Conservation (phyloP, 2,329 filamentous ascomycete species). For the Talaromyces sp. region DNA sequence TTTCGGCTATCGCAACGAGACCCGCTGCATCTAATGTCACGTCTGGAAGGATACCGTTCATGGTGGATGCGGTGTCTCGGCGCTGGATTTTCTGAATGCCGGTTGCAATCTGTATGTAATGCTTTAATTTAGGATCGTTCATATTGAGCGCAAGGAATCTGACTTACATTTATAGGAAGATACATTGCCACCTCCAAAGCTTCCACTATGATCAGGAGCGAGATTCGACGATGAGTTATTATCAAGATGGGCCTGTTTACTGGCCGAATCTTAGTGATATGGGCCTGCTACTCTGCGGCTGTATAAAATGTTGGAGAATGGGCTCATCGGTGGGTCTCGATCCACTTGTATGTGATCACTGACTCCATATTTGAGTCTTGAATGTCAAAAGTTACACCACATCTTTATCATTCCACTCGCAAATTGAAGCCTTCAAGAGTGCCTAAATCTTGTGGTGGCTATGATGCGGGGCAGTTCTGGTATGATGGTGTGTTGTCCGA, state of each 20-base stretch:
- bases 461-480: slow-evolving; percentile 5
- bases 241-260: background rate
- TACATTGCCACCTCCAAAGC: background rate
- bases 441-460: slow-evolving; percentile 6
- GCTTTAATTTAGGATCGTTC: background rate
- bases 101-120: background rate
- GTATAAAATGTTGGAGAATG: background rate
- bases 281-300: background rate
- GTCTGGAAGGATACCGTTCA: slow-evolving; percentile 2
- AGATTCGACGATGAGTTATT: background rate
- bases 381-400: background rate
- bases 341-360: background rate
- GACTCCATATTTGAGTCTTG: background rate
- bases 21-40: slow-evolving; percentile 51
- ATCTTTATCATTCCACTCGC: background rate
- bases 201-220: background rate
- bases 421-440: background rate
- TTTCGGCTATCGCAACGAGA: slow-evolving; percentile 57
- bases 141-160: background rate
- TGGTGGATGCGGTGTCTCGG: background rate
- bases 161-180: slow-evolving; percentile 9
- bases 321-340: background rate
- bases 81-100: background rate
- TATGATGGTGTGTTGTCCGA: background rate
- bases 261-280: background rate